These are phyloP conservation scores for Chlamydomonas sphaeroides DNA, from an alignment of 139 green algal genomes.

Conservation along the genomic window DNA sequence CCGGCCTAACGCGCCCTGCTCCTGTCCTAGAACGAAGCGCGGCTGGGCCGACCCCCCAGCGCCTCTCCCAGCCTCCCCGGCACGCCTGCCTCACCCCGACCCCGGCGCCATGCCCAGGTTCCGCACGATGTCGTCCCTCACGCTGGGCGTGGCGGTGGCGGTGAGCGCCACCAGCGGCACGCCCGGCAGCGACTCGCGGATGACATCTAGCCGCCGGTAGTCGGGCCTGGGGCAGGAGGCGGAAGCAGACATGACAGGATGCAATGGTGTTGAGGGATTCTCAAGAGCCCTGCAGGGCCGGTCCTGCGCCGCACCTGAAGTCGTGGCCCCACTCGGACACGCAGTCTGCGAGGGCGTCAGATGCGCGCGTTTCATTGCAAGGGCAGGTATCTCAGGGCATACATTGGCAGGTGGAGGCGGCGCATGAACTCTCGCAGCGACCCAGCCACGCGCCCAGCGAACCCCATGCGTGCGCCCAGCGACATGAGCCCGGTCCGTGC, in stretches of 20 bases:
- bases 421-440: no score
- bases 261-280: no score
- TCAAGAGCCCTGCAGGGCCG: no score
- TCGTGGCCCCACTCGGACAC: constrained; percentile 39
- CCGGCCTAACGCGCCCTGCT: no score
- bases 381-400: background rate
- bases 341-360: constrained; percentile 30
- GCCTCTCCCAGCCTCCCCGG: no score
- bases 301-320: background rate
- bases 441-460: no score
- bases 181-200: constrained; percentile 56
- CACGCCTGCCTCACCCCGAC: background rate
- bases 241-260: background rate
- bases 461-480: no score
- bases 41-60: no score
- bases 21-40: no score
- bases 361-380: no score
- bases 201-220: constrained; percentile 60
- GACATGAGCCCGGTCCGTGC: no score
- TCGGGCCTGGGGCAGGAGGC: constrained; percentile 62
- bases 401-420: no score
- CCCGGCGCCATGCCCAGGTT: constrained; percentile 16
- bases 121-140: constrained; percentile 72
- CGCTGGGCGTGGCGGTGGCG: constrained; percentile 84
- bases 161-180: constrained; percentile 89